Evolutionary conservation across 2,329 filamentous ascomycete genomes (phyloP).

Genomic region (Tetracladium maxilliforme): DNA sequence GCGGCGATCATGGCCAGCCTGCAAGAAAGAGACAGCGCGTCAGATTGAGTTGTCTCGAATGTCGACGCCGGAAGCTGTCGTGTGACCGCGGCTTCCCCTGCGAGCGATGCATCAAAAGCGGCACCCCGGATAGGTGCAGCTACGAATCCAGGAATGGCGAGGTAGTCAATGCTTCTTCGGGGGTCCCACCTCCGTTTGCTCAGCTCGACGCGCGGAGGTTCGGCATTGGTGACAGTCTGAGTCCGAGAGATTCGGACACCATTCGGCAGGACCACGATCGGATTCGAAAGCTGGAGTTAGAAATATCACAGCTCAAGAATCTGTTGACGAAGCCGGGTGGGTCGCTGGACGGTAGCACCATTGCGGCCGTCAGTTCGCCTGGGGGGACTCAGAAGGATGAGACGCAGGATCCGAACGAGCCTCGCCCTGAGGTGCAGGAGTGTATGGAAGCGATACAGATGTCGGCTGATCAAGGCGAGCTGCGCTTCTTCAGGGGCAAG

Average conservation of each 20-base stretch:
- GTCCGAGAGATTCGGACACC: neutral
- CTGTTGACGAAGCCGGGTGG: constrained; percentile 1
- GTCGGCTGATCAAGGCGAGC: neutral
- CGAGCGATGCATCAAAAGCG: constrained; percentile 4
- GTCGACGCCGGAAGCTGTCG: constrained; percentile 9
- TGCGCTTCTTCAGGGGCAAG: constrained; percentile 1
- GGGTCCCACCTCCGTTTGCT: too few species aligned
- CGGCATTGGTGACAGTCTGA: too few species aligned
- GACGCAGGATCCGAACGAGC: too few species aligned
- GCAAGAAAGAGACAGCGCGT: constrained; percentile 7
- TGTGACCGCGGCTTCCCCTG: constrained; percentile 4
- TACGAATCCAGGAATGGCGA: constrained; percentile 2
- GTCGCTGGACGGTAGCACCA: too few species aligned
- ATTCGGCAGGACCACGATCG: constrained; percentile 2
- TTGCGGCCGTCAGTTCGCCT: too few species aligned
- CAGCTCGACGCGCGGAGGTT: too few species aligned
- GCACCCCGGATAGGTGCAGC: constrained; percentile 3
- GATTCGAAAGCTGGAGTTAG: constrained; percentile 5
- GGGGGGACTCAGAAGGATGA: too few species aligned
- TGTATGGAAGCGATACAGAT: neutral
- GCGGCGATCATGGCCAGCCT: too few species aligned
- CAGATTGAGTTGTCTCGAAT: constrained; percentile 4
- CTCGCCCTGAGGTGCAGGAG: too few species aligned
- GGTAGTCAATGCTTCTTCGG: too few species aligned
- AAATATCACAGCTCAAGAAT: constrained; percentile 5